Base-by-base conservation (phyloP, 2,329 filamentous ascomycete species). In the Alternaria viburni region DNA sequence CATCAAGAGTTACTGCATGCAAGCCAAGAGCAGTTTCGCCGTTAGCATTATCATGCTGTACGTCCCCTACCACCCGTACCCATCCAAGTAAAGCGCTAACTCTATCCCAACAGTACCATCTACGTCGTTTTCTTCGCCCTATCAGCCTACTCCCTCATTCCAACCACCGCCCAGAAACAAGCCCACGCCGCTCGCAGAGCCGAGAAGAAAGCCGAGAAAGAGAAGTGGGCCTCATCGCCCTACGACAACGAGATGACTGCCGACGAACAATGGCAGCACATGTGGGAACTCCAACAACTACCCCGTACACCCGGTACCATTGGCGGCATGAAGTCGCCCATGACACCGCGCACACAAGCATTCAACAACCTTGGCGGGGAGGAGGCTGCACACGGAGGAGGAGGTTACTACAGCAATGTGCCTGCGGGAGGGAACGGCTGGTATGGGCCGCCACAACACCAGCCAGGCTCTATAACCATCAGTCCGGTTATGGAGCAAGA, bases 11-110 rank as follows among this genome's bases (percentile, higher is more conserved):
- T 88, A 87, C 71, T 95, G 92, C 78, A 80, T 84, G 73, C 85
- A 91, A 76, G 91, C 91, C 7, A 90, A 93, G 77, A 87, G 85
- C 56, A 84, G 85, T 13, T 90, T 93, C 70, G 90, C 86, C 13
- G 83, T 88, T 19, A 89, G 88, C 1, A 79, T 89, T 13, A 83
- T 89, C 68, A 89, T 93, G 87, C 82, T 92, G 90, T 92, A 84
- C 82, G 89, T 86, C 15, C 51, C 11, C 36, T 28, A 17, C 32
- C 41, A 30, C 11, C 17, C 58, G 25, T 21, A 21, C 15, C 13
- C 45, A 23, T 19, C 5, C n/a, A 5, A 8, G 12, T 12, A 19
- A 41, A n/a, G 2, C 36, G 23, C 54, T 45, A 54, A 64, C 59
- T 61, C 71, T 25, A 23, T 25, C 11, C 17, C 15, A 41, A 59